phyloP scores from a whole-genome alignment of 2,329 filamentous ascomycete species.

The Sporothrix globosa region DNA sequence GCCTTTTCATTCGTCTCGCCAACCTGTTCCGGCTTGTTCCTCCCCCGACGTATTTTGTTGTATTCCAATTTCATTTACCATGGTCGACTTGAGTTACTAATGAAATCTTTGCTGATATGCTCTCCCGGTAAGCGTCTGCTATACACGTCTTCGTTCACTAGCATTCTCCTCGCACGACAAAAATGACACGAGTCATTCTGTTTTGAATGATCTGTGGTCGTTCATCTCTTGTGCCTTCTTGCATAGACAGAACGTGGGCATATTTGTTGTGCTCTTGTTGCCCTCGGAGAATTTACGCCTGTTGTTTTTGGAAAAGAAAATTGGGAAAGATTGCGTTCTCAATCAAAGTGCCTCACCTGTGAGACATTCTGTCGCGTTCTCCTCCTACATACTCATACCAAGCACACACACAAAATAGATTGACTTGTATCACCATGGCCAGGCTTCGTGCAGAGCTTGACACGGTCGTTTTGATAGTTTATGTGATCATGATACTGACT shows the following conservation, averaged over 20 bases:
- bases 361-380: not conserved
- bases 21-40: not conserved
- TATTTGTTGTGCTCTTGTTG: not conserved
- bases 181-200: not conserved
- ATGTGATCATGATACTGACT: not conserved
- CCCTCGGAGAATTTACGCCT: not conserved
- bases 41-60: not conserved
- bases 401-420: not conserved
- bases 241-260: not conserved
- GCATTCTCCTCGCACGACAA: not conserved
- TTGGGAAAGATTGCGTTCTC: not conserved
- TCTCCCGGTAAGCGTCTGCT: too few relatives aligned
- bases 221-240: not conserved
- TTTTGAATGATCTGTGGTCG: not conserved
- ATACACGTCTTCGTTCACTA: too few relatives aligned
- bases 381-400: not conserved
- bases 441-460: constrained; percentile 18
- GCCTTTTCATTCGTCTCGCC: constrained; percentile 20
- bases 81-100: too few relatives aligned
- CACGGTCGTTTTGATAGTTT: not conserved
- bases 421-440: not conserved
- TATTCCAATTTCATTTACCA: not conserved
- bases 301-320: not conserved
- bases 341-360: not conserved
- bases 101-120: too few relatives aligned